Evolutionary conservation across 306 rosid genomes (phyloP).

Genomic region (Ormosia semicastrata): DNA sequence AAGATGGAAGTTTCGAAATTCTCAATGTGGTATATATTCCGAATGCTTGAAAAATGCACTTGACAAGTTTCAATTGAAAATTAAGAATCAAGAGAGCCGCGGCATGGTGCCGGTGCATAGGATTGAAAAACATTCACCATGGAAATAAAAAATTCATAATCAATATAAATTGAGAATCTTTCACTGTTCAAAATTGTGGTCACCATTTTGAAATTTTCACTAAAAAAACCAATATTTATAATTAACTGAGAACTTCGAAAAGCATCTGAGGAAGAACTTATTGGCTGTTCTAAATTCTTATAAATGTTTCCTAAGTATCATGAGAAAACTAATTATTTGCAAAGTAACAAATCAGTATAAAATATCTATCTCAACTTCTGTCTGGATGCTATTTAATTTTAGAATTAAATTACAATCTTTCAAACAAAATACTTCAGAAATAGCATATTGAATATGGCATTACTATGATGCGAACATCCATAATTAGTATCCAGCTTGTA

Average conservation of each 20-base stretch:
- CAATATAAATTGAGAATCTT: background rate
- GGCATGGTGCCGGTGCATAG: background rate
- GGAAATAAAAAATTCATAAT: background rate
- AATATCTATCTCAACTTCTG: background rate
- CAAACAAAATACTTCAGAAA: background rate
- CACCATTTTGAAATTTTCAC: slow-evolving; percentile 3
- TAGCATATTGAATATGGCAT: background rate
- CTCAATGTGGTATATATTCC: background rate
- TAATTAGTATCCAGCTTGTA: background rate
- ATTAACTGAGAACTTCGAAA: background rate
- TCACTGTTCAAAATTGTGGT: background rate
- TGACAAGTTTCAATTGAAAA: background rate
- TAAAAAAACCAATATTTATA: background rate
- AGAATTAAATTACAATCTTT: slow-evolving; percentile 2
- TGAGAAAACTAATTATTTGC: background rate
- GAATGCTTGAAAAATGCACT: slow-evolving; percentile 1
- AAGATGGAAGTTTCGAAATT: slow-evolving; percentile 19
- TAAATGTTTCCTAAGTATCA: background rate
- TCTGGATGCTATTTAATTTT: slow-evolving; percentile 11
- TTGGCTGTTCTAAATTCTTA: background rate
- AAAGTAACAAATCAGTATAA: background rate
- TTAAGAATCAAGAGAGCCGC: background rate
- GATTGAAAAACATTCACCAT: background rate
- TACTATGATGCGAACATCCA: slow-evolving; percentile 16
- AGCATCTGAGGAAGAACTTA: slow-evolving; percentile 9